Evolutionary conservation across 768 basidiomycete genomes (phyloP).

Genomic region (Pleurotus tuber-regium): DNA sequence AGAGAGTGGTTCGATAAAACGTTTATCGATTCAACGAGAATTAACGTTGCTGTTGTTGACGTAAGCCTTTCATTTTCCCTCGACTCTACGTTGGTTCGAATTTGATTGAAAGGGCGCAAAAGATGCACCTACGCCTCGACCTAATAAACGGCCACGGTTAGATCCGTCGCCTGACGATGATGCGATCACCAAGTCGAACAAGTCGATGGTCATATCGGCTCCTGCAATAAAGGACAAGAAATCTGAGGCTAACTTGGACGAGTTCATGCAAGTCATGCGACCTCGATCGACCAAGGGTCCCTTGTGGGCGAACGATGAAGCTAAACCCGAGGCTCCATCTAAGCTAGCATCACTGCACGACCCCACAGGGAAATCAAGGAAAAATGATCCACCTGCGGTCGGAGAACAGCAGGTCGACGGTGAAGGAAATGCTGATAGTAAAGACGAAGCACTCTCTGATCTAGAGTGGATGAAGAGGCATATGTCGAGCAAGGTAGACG

Average conservation of each 20-base stretch:
- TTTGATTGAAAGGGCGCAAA: slow-evolving; percentile 55
- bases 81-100: slow-evolving; percentile 4
- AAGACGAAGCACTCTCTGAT: slow-evolving; percentile 52
- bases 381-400: neutral
- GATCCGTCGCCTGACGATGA: slow-evolving; percentile 27
- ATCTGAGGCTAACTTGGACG: slow-evolving; percentile 46
- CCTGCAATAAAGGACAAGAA: slow-evolving; percentile 21
- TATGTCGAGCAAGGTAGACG: slow-evolving; percentile 48
- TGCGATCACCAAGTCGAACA: neutral
- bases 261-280: slow-evolving; percentile 78
- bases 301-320: slow-evolving; percentile 60
- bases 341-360: neutral
- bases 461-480: slow-evolving; percentile 73
- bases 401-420: neutral
- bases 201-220: slow-evolving; percentile 10
- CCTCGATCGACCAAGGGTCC: slow-evolving; percentile 54
- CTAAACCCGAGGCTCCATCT: slow-evolving; percentile 2
- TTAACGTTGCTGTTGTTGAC: slow-evolving; percentile 74
- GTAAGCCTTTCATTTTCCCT: slow-evolving; percentile 41
- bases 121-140: slow-evolving; percentile 64
- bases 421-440: slow-evolving; percentile 19
- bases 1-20: slow-evolving; percentile 83
- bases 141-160: slow-evolving; percentile 65
- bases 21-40: slow-evolving; percentile 76
- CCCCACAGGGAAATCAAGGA: too few relatives aligned